Evolutionary conservation across 2,329 filamentous ascomycete species (phyloP), one percentile per base, ranked within the genome.

Genomic region (Colletotrichum spinosum): DNA sequence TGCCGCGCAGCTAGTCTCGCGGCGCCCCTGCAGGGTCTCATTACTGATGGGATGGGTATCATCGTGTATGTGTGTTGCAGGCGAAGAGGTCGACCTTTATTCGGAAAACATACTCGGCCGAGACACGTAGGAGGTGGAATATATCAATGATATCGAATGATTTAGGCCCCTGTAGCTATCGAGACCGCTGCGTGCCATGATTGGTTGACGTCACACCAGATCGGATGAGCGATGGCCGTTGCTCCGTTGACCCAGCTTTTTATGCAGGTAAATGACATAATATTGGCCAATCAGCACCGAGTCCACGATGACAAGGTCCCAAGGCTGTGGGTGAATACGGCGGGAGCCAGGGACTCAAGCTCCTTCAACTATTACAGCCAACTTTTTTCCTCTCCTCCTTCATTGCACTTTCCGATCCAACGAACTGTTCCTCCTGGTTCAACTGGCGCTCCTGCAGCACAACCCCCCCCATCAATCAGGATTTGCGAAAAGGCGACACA

Each of bases 181-280:
- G 58, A 48, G 34, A 34, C 37, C 8, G 34, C 8, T 13, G 17
- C 17, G 25, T 7, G 39, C 42, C 2, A 5, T 67, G 66, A 68
- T 68, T 68, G 66, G 66, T 52, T 63, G 51, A 48, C 12, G 44
- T 41, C 54, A 50, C 12, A 17, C 13, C 17, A 49, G 8, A 46
- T 60, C 67, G 67, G 67, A 67, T 65, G 38, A 42, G 15, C 17
- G 42, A 34, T 34, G 46, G 56, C 55, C 58, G 64, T 37, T 9
- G 38, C 55, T 67, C 64, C 64, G 64, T 17, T 11, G 39, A 13
- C 34, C 51, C 52, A 56, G 37, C 38, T 15, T 55, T 42, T 51
- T 52, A 41, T 60, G 60, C 55, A 56, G 51, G 12, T 45, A 35
- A 61, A 68, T 69, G 68, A 69, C 62, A 69, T 64, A 64, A 67